phyloP scores from a whole-genome alignment of 768 basidiomycete genomes.

The Lactifluus piperatus region DNA sequence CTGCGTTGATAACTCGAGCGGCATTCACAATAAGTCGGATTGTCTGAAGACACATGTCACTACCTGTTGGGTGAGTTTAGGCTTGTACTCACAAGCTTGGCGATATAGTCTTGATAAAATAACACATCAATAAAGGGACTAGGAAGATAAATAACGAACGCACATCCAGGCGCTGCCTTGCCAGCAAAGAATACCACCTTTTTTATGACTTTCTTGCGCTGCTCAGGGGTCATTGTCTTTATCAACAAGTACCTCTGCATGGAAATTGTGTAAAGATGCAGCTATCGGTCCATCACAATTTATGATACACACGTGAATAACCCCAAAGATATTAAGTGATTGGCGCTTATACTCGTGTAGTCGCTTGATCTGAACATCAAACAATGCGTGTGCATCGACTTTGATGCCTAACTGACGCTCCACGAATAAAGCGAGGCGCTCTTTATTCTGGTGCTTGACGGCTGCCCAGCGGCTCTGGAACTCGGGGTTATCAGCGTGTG shows the following conservation, averaged over 20 bases:
- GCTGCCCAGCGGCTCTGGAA: slow-evolving; percentile 78
- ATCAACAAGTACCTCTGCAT: slow-evolving; percentile 67
- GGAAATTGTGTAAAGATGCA: neutral
- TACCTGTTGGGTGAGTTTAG: neutral
- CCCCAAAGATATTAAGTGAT: slow-evolving; percentile 87
- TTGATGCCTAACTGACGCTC: slow-evolving; percentile 59
- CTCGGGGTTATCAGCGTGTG: slow-evolving; percentile 56
- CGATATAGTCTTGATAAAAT: slow-evolving; percentile 61
- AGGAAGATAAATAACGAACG: slow-evolving; percentile 23
- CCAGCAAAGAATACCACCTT: slow-evolving; percentile 96
- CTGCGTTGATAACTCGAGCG: slow-evolving; percentile 67
- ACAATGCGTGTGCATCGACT: slow-evolving; percentile 71
- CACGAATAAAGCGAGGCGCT: slow-evolving; percentile 71
- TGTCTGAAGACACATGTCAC: slow-evolving; percentile 36
- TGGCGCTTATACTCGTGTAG: slow-evolving; percentile 96
- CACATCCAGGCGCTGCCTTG: slow-evolving; percentile 91
- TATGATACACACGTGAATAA: slow-evolving; percentile 57
- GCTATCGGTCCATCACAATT: neutral
- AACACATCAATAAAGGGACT: slow-evolving; percentile 11
- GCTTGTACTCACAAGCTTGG: slow-evolving; percentile 57
- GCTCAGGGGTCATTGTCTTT: slow-evolving; percentile 68
- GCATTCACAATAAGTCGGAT: slow-evolving; percentile 94
- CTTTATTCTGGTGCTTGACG: slow-evolving; percentile 88
- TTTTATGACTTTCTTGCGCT: slow-evolving; percentile 77
- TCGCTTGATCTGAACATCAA: slow-evolving; percentile 91